Evolutionary conservation across 1,139 yeast genomes (phyloP).

Genomic region (Kodamaea derodonti): DNA sequence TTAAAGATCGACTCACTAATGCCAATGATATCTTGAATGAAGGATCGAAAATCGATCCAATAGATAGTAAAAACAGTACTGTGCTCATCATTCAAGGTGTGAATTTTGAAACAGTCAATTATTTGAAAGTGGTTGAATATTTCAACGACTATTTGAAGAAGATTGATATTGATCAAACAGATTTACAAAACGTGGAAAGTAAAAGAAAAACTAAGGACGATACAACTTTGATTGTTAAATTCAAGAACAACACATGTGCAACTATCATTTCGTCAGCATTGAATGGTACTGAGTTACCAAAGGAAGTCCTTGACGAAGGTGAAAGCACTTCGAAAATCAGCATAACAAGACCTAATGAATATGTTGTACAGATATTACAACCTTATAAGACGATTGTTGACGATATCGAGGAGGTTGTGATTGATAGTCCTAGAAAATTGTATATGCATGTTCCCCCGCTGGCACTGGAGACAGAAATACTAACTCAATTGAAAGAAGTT

Average conservation of each 20-base stretch:
- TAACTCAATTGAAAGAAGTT: constrained; percentile 20
- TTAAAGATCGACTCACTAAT: constrained; percentile 35
- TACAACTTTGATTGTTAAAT: constrained; percentile 45
- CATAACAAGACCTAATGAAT: constrained; percentile 60
- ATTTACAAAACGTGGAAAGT: constrained; percentile 27
- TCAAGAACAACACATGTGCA: constrained; percentile 53
- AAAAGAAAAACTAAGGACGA: constrained; percentile 36
- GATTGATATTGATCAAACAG: constrained; percentile 31
- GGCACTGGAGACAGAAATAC: constrained; percentile 25
- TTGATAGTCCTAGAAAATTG: constrained; percentile 36
- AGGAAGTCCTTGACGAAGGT: constrained; percentile 23
- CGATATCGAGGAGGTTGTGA: constrained; percentile 23
- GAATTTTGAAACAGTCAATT: constrained; percentile 39
- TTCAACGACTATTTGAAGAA: constrained; percentile 39
- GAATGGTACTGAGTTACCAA: constrained; percentile 32
- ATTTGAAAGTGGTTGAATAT: constrained; percentile 38
- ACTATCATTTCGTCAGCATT: constrained; percentile 54
- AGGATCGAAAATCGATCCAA: constrained; percentile 46
- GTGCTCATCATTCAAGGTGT: constrained; percentile 47
- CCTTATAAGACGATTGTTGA: constrained; percentile 15
- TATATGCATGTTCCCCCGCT: constrained; percentile 25
- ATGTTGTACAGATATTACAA: constrained; percentile 40
- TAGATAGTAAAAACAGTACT: constrained; percentile 48
- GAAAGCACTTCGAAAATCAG: constrained; percentile 17
- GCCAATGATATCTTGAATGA: constrained; percentile 38